Evolutionary conservation across 768 basidiomycete species (phyloP), one percentile per base, ranked within the genome.

Genomic region (Phlebiopsis gigantea): DNA sequence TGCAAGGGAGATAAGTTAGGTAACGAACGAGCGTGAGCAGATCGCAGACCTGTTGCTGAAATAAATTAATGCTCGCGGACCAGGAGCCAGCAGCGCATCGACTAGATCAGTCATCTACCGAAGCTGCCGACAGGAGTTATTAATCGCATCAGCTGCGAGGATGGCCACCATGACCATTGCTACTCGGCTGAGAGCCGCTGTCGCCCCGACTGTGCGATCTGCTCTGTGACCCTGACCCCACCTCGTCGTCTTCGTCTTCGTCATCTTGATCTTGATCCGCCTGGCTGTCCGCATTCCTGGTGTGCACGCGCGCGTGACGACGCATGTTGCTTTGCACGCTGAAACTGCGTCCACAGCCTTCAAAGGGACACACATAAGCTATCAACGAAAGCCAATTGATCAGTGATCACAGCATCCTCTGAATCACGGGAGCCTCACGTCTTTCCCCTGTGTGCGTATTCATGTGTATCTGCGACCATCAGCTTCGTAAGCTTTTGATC

Each of bases 301-400:
- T 74, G 66, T 91, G 89, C 12, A 87, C 84, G 55, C 89, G 84
- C 57, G 88, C 83, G 69, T 92, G 90, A 56, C 90, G 78, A 60
- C 90, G 85, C 90, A 92, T 92, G 74, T 92, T 92, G 70, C 88
- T 90, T 66, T 90, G 82, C 49, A 91, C 90, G 65, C 88, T 90
- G 71, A 92, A 92, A 67, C 85, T 83, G 44, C 89, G 85, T 6
- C 86, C 85, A 71, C 90, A 92, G 57, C 80, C 81, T 61, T 85
- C 81, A 52, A 83, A 79, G 17, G 89, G 84, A 68, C 90, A 92
- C 44, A 78, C 73, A 71, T 87, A 90, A 8, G 90, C 90, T 91
- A 67, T 57, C 59, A 46, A 59, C 61, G 65, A 34, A 51, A 58
- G 58, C 44, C 44, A 42, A 60, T 29, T 43, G 21, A 46, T 46